Base-by-base conservation (phyloP, 768 basidiomycete genomes). In the Mrakia blollopis region DNA sequence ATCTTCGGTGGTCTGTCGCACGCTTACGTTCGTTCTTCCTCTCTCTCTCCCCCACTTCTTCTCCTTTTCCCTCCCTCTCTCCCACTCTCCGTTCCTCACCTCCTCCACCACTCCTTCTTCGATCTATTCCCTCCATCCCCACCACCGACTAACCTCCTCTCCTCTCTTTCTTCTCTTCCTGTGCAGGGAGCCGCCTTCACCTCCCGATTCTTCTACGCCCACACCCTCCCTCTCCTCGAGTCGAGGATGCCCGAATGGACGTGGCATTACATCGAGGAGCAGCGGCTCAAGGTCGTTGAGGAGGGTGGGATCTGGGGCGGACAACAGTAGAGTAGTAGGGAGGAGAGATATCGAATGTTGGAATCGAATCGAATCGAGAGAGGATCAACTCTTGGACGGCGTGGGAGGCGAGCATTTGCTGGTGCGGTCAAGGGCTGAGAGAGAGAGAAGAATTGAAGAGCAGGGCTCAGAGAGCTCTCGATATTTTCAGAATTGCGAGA, bases 1-100 rank as follows among this genome's bases (percentile, higher is more conserved):
- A 28, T 73, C 9, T 63, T 68, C 52, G 76, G 76, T n/a, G 76
- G 76, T 13, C 52, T 77, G 16, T 72, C 72, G 7, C 76, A 77
- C 32, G 76, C 76, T 16, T 77, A 73, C 41, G 76, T 77, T 13
- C 28, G 76, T 77, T 50, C 25, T 28, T 3, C 7, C 44, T 50
- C 28, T n/a, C 18, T 50, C 16, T 50, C 47, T 72, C 57, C 21
- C 21, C 32, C 52, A 0, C 39, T 28, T 4, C 21, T 37, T 50
- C n/a, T 16, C 25, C 25, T 18, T 21, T 10, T 14, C n/a, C 52
- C n/a, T 75, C 28, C n/a, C n/a, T n/a, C 28, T 62, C 28, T 1
- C n/a, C n/a, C 32, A 35, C 0, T 14, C 47, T 50, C 47, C 13
- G 3, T 18, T 14, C 18, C 21, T 21, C 18, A 50, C 9, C 16